Evolutionary conservation across 2,329 filamentous ascomycete species (phyloP).

Genomic region (Stagonosporopsis cucurbitacearum): DNA sequence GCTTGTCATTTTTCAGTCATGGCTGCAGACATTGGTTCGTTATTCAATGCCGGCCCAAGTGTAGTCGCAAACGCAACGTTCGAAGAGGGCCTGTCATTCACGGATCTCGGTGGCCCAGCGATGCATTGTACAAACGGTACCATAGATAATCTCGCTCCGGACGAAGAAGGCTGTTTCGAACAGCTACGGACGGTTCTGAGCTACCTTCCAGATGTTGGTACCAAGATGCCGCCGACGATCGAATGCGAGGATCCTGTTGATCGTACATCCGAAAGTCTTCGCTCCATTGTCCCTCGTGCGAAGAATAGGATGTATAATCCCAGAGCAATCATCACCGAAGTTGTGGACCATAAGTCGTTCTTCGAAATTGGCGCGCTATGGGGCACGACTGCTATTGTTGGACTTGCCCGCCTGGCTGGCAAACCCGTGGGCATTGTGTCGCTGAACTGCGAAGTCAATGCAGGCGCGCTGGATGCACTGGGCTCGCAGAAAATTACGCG

Average conservation of each 20-base stretch:
- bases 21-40: slow-evolving; percentile 66
- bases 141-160: slow-evolving; percentile 67
- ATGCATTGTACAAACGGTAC: slow-evolving; percentile 71
- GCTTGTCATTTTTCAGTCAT: slow-evolving; percentile 71
- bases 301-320: slow-evolving; percentile 67
- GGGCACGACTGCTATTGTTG: slow-evolving; percentile 67
- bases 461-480: slow-evolving; percentile 66
- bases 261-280: slow-evolving; percentile 57
- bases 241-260: slow-evolving; percentile 57
- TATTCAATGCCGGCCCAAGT: slow-evolving; percentile 70
- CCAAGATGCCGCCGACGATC: slow-evolving; percentile 60
- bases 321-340: slow-evolving; percentile 61
- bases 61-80: slow-evolving; percentile 69
- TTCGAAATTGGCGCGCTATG: slow-evolving; percentile 70
- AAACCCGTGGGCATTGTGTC: slow-evolving; percentile 65
- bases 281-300: slow-evolving; percentile 64
- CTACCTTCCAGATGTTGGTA: slow-evolving; percentile 65
- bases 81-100: slow-evolving; percentile 66
- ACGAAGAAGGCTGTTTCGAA: slow-evolving; percentile 67
- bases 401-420: slow-evolving; percentile 64
- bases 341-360: slow-evolving; percentile 64
- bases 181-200: slow-evolving; percentile 64
- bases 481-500: slow-evolving; percentile 67
- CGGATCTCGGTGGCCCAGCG: slow-evolving; percentile 65
- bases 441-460: slow-evolving; percentile 65